Conservation (phyloP, 352 stramenopile genomes). For the Pythium myriotylum region DNA sequence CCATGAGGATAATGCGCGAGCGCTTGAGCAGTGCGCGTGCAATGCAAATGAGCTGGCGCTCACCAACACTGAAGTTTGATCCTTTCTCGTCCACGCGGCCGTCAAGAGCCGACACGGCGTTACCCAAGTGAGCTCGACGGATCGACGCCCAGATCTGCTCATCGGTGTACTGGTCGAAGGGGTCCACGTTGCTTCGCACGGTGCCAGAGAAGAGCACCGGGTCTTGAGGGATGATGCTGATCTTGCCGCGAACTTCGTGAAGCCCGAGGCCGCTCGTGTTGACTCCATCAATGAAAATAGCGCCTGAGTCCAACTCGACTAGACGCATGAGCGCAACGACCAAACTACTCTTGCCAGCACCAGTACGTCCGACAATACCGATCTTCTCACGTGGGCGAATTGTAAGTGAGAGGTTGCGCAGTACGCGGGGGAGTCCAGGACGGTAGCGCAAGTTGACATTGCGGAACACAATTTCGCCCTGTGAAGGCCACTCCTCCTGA, state of each 20-base stretch:
- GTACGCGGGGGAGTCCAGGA: conserved; percentile 44
- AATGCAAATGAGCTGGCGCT: conserved; percentile 95
- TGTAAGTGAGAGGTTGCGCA: conserved; percentile 33
- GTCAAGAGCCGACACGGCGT: conserved; percentile 68
- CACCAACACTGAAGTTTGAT: conserved; percentile 93
- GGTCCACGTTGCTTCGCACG: conserved; percentile 91
- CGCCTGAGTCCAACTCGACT: conserved; percentile 36
- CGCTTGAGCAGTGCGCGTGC: conserved; percentile 89
- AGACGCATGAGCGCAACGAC: conserved; percentile 45
- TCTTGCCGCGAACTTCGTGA: conserved; percentile 28
- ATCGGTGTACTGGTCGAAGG: conserved; percentile 74
- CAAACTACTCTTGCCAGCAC: conserved; percentile 46
- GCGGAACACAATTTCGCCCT: conserved; percentile 85
- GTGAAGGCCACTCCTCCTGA: conserved; percentile 72
- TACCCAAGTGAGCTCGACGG: conserved; percentile 35
- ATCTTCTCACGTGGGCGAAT: conserved; percentile 36
- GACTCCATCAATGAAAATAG: conserved; percentile 86
- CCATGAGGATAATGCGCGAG: conserved; percentile 95
- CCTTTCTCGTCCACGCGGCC: conserved; percentile 87
- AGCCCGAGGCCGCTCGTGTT: conserved; percentile 52
- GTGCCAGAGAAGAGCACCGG: conserved; percentile 90
- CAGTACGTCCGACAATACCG: conserved; percentile 30
- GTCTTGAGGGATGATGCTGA: conserved; percentile 78
- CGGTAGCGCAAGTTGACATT: conserved; percentile 91
- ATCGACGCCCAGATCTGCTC: conserved; percentile 47